A percentile compares a stretch with the other conserved stretches of the same genome.
These are phyloP conservation scores for Candida schatavii DNA, from an alignment of 805 yeast species.

Conservation along the genomic window DNA sequence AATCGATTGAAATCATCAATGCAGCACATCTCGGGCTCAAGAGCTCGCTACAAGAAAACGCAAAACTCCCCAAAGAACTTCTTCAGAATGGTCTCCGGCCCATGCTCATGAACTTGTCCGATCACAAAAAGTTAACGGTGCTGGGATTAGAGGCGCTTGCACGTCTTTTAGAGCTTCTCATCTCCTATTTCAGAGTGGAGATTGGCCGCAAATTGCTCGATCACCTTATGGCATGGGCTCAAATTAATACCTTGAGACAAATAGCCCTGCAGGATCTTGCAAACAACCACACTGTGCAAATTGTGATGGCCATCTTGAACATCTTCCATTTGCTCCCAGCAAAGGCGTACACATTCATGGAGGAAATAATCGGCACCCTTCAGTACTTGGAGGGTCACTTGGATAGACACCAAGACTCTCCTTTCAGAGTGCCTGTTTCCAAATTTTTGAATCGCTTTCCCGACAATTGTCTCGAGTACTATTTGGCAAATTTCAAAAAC, in stretches of 20 bases:
- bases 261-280: constrained; percentile 78
- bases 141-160: constrained; percentile 91
- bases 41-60: constrained; percentile 77
- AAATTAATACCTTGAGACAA: constrained; percentile 69
- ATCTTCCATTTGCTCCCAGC: constrained; percentile 91
- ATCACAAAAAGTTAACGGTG: constrained; percentile 85
- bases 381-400: constrained; percentile 76
- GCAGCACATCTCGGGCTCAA: constrained; percentile 91
- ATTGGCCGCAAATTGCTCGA: constrained; percentile 91
- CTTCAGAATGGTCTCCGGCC: constrained; percentile 95
- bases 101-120: constrained; percentile 91
- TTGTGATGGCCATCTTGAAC: constrained; percentile 85
- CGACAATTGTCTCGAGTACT: constrained; percentile 67
- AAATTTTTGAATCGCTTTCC: constrained; percentile 83
- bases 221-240: constrained; percentile 95
- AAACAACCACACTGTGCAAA: constrained; percentile 77
- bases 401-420: constrained; percentile 81
- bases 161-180: constrained; percentile 75
- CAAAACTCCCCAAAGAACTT: constrained; percentile 88
- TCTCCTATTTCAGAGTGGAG: constrained; percentile 93
- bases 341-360: constrained; percentile 88
- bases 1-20: constrained; percentile 81
- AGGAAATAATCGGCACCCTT: constrained; percentile 75
- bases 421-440: constrained; percentile 88
- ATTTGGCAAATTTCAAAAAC: constrained; percentile 60